Base-by-base conservation (phyloP, 306 rosid genomes). In the Cucurbita maxima region DNA sequence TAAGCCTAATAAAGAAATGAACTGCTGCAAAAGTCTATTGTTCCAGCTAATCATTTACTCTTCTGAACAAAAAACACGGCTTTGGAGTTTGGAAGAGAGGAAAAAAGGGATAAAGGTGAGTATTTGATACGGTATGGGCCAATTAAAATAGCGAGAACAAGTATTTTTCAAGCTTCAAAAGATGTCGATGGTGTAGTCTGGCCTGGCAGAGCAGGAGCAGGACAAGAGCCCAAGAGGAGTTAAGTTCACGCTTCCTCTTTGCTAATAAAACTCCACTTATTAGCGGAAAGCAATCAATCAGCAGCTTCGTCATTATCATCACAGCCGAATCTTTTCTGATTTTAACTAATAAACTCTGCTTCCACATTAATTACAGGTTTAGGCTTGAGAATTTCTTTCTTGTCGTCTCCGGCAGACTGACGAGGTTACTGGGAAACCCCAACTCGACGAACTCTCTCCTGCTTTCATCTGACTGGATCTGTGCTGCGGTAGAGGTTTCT, bases 31-130 rank as follows among this genome's bases (percentile, higher is more conserved):
- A 44, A 12, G 72, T 45, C 72, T 69, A 22, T 69, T 45, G 20
- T 69, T 69, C 73, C 73, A 69, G 73, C 73, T 48, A 69, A 69
- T 48, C 57, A 69, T 50, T 52, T 25, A 51, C 45, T 34, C 59
- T 30, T 15, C 15, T 7, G 59, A 70, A 70, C 74, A 70, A 70
- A 70, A 69, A 70, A 70, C 73, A 48, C 44, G 43, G 58, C 73
- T 48, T 47, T 11, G 1, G 12, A 36, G 30, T 18, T 47, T 13
- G 1, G 11, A 13, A 20, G 53, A 64, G 7, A 0, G 3, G 11
- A 0, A n/a, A 18, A 68, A 47, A 45, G 4, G 18, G 41, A 47
- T 45, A 44, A 45, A 68, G 45, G 58, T 44, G 58, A 37, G 58
- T 58, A 47, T 68, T 16, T 44, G 40, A 12, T 47, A 22, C 11